phyloP scores from a whole-genome alignment of 1,139 yeast species.

The Saccharomyces hybrid region DNA sequence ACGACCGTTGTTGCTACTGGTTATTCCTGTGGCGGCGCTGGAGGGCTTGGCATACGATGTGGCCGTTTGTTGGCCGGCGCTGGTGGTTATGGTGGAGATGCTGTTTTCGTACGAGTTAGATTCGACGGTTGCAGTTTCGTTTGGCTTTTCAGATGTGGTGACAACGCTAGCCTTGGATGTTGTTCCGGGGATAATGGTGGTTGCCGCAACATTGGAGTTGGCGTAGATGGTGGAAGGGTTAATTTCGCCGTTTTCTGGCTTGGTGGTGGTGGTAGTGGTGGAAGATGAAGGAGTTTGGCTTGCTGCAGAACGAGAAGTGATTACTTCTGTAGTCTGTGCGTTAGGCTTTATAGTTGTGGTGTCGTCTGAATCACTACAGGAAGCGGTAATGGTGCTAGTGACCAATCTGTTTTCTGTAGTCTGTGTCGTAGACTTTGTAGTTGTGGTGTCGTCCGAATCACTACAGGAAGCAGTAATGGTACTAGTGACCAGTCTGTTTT shows the following conservation, averaged over 20 bases:
- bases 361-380: not conserved
- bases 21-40: not conserved
- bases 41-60: not conserved
- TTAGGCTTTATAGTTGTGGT: not conserved
- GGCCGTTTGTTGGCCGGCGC: not conserved
- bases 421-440: not conserved
- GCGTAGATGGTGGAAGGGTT: not conserved
- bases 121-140: not conserved
- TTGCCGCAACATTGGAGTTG: not conserved
- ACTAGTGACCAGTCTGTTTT: not conserved
- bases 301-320: not conserved
- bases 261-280: not conserved
- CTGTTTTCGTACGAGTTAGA: not conserved
- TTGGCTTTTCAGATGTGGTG: not conserved
- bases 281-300: not conserved
- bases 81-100: not conserved
- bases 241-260: not conserved
- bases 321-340: not conserved
- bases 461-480: not conserved
- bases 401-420: not conserved
- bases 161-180: not conserved
- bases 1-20: not conserved
- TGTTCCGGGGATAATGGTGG: not conserved
- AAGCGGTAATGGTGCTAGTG: not conserved
- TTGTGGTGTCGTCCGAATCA: not conserved